Evolutionary conservation across 257 asterid species (phyloP).

Genomic region (Galeopsis tetrahit): DNA sequence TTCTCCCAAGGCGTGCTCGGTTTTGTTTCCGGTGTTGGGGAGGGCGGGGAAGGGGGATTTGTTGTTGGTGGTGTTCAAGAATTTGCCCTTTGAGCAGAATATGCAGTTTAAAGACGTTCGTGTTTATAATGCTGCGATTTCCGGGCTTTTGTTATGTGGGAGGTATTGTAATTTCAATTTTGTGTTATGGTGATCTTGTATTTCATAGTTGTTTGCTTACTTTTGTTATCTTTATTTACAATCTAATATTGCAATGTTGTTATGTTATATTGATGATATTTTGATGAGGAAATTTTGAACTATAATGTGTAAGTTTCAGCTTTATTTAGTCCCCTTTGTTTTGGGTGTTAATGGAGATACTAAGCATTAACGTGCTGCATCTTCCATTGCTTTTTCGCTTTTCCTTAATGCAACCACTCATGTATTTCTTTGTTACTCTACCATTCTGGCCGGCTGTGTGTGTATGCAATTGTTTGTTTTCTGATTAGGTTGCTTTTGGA

Average conservation of each 20-base stretch:
- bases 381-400: neutral
- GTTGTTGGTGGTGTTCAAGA: constrained; percentile 62
- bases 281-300: constrained; percentile 5
- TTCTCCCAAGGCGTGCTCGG: constrained; percentile 69
- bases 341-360: constrained; percentile 5
- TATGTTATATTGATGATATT: constrained; percentile 9
- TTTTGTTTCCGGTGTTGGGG: constrained; percentile 74
- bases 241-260: constrained; percentile 21
- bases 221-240: neutral
- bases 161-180: constrained; percentile 54
- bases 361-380: constrained; percentile 10
- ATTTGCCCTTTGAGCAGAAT: constrained; percentile 64
- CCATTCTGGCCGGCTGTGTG: neutral
- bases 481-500: neutral
- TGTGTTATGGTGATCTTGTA: neutral
- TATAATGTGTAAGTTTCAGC: constrained; percentile 1
- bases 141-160: constrained; percentile 68
- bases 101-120: constrained; percentile 63
- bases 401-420: neutral
- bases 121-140: constrained; percentile 79
- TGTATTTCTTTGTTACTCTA: neutral
- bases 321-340: constrained; percentile 5
- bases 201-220: constrained; percentile 1
- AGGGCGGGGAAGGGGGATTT: constrained; percentile 69
- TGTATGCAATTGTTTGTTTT: neutral